A percentile compares a stretch with the other conserved stretches of the same genome.
Conservation (phyloP, 192 early-diverging fungal genomes). For the Backusella circina region DNA sequence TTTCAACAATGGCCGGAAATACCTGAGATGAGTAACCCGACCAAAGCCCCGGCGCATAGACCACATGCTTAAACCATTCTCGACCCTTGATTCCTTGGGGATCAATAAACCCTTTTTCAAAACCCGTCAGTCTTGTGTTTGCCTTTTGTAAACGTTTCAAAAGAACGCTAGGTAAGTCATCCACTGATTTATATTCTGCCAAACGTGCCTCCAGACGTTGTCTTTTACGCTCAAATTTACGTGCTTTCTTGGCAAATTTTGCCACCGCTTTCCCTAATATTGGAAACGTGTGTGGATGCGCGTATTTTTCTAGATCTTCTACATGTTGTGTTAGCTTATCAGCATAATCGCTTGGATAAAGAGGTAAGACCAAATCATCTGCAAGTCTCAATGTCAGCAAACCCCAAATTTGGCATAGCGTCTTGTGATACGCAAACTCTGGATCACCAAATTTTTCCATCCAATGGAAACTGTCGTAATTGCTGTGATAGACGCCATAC, state of each 20-base stretch:
- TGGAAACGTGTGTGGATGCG: neutral
- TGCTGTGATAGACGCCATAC: slow-evolving; percentile 60
- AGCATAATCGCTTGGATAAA: slow-evolving; percentile 41
- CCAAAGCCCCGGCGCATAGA: slow-evolving; percentile 52
- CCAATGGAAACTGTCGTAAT: slow-evolving; percentile 59
- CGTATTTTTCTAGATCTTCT: neutral
- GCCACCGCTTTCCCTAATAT: slow-evolving; percentile 4
- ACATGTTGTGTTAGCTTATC: slow-evolving; percentile 35
- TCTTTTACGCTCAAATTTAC: neutral
- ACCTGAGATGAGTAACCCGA: slow-evolving; percentile 44
- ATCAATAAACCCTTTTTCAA: slow-evolving; percentile 56
- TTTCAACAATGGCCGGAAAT: slow-evolving; percentile 54
- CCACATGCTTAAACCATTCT: slow-evolving; percentile 57
- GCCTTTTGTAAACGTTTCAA: slow-evolving; percentile 33
- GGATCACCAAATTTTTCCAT: slow-evolving; percentile 59
- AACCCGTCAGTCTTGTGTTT: slow-evolving; percentile 41
- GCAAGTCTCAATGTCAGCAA: slow-evolving; percentile 40
- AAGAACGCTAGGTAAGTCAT: slow-evolving; percentile 13
- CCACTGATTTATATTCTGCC: slow-evolving; percentile 33
- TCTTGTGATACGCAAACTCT: slow-evolving; percentile 47
- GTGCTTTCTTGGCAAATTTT: slow-evolving; percentile 15
- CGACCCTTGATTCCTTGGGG: slow-evolving; percentile 52
- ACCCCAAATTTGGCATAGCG: slow-evolving; percentile 43
- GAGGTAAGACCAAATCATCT: slow-evolving; percentile 35
- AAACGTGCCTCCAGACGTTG: slow-evolving; percentile 34